Conservation (phyloP, 208 protist genomes). For the Porcisia hertigi region DNA sequence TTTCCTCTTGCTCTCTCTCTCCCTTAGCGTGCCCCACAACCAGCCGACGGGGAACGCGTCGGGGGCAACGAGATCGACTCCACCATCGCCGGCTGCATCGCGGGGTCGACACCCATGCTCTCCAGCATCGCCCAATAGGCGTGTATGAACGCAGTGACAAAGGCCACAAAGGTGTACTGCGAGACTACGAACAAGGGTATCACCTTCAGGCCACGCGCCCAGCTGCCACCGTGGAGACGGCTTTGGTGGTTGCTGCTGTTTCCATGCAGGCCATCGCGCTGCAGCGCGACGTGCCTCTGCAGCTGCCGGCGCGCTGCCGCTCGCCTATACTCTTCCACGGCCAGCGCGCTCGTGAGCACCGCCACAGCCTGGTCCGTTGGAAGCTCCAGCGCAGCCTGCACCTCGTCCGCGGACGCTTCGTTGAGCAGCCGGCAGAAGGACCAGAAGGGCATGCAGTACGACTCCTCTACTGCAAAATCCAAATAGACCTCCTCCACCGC, state of each 20-base stretch:
- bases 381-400: slow-evolving; percentile 50
- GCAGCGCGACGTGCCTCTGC: slow-evolving; percentile 10
- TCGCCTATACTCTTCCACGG: slow-evolving; percentile 39
- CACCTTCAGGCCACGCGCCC: slow-evolving; percentile 25
- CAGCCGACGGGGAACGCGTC: slow-evolving; percentile 2
- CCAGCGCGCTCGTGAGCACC: slow-evolving; percentile 44
- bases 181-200: slow-evolving; percentile 50
- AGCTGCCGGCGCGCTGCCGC: slow-evolving; percentile 29
- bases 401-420: slow-evolving; percentile 29
- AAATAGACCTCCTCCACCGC: slow-evolving; percentile 66
- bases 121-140: slow-evolving; percentile 62
- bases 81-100: slow-evolving; percentile 18
- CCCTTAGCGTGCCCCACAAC: background rate
- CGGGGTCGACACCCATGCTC: slow-evolving; percentile 42
- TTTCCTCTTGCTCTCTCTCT: background rate
- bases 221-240: background rate
- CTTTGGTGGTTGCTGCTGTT: too few species aligned
- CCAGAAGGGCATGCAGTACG: slow-evolving; percentile 66
- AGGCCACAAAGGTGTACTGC: slow-evolving; percentile 44
- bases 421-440: slow-evolving; percentile 61
- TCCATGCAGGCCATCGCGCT: background rate
- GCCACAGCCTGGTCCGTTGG: slow-evolving; percentile 37
- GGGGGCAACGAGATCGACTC: background rate
- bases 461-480: slow-evolving; percentile 52
- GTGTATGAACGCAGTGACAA: slow-evolving; percentile 50